Percentiles rank a stretch among this genome's conserved stretches.
Evolutionary conservation across 2,329 filamentous ascomycete genomes (phyloP).

Genomic region (Ambrosiella xylebori): DNA sequence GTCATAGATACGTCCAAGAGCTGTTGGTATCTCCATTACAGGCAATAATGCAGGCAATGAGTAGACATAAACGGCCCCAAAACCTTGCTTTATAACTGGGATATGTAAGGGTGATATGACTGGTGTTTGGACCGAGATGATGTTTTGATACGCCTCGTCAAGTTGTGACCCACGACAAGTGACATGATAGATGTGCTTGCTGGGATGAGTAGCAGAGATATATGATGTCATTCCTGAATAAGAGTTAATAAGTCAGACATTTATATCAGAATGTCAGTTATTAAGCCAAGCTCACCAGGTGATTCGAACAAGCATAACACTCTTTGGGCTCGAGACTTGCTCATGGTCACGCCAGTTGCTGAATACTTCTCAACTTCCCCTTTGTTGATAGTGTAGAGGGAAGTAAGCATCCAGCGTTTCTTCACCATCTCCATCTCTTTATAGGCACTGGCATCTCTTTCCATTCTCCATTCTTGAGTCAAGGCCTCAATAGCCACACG

Average conservation of each 20-base stretch:
- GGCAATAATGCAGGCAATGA: slow-evolving; percentile 39
- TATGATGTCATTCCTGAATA: slow-evolving; percentile 31
- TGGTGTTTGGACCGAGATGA: slow-evolving; percentile 24
- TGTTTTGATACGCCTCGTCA: slow-evolving; percentile 21
- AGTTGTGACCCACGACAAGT: slow-evolving; percentile 18
- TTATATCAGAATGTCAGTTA: not conserved
- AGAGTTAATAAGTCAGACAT: not conserved
- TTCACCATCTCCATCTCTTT: slow-evolving; percentile 36
- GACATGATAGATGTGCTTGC: slow-evolving; percentile 29
- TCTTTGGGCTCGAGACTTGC: slow-evolving; percentile 3
- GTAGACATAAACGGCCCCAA: slow-evolving; percentile 34
- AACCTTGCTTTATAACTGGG: slow-evolving; percentile 26
- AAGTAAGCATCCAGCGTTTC: slow-evolving; percentile 45
- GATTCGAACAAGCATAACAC: slow-evolving; percentile 35
- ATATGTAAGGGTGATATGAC: slow-evolving; percentile 21
- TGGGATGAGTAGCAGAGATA: slow-evolving; percentile 27
- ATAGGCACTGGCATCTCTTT: slow-evolving; percentile 30
- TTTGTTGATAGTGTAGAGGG: slow-evolving; percentile 28
- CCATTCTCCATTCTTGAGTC: slow-evolving; percentile 31
- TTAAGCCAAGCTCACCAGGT: slow-evolving; percentile 23
- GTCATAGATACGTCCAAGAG: slow-evolving; percentile 39
- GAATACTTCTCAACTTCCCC: slow-evolving; percentile 1
- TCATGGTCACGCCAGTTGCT: slow-evolving; percentile 1
- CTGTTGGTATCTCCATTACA: slow-evolving; percentile 35
- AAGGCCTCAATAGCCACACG: slow-evolving; percentile 37